Evolutionary conservation across 106 monocot genomes (phyloP), one percentile per base, ranked within the genome.

Genomic region (Gastrodia elata): DNA sequence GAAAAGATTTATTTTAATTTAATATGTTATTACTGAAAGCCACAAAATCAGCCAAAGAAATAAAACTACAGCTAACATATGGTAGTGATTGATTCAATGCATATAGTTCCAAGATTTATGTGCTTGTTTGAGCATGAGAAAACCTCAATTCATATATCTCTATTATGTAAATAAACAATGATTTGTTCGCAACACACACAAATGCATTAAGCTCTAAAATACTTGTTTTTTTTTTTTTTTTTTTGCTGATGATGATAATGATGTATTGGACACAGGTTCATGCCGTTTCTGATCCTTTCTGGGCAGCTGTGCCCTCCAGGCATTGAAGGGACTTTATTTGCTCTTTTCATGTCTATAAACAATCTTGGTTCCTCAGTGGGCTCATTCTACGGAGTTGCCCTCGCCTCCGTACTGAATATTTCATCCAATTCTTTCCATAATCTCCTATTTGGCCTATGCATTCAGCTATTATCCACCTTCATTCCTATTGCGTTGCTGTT

Each of bases 241-340:
- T 38, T 67, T 20, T 7, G 16, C 38, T 67, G 67, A 20, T 68
- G 11, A 68, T 42, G 24, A 13, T 61, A 32, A 13, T 10, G 61
- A 2, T 61, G 61, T 61, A 9, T n/a, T 61, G 8, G 7, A 27
- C 74, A 73, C 85, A 91, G 91, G 79, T 68, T 92, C 74, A 92
- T 92, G 92, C 89, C 92, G 22, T 92, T 92, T 77, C 77, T 92
- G 42, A 89, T 92, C 32, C 72, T 92, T 6, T 89, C 92, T 0
- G 92, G 88, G 33, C 88, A 84, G 48, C 81, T 92, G 26, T 92
- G 92, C 67, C 88, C 92, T 26, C 92, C 92, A 36, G 92, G 92
- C 64, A 92, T 92, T 32, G 92, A 92, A 87, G 92, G 92, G 25
- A 89, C 92, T 38, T 84, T 92, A 16, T 92, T 92, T 79, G 92